These are phyloP conservation scores for Dactylonectria macrodidyma DNA, from an alignment of 2,329 filamentous ascomycete species.

Conservation along the genomic window DNA sequence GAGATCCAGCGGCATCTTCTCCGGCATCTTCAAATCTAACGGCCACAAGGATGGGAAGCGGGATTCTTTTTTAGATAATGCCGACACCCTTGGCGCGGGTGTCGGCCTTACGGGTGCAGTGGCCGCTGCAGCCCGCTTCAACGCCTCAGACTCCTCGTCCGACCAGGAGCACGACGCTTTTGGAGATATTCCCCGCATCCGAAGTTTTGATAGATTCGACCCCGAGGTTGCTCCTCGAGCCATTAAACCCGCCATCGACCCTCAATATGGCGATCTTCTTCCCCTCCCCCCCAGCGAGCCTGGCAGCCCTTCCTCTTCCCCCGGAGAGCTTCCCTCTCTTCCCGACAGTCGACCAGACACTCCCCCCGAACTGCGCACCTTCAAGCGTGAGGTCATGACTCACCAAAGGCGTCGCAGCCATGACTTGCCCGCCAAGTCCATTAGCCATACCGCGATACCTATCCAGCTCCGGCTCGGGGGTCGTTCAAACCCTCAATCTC, in stretches of 20 bases:
- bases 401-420: conserved; percentile 66
- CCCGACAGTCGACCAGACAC: conserved; percentile 74
- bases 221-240: conserved; percentile 71
- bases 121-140: conserved; percentile 58
- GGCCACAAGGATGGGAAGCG: conserved; percentile 58
- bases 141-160: conserved; percentile 62
- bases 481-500: conserved; percentile 61
- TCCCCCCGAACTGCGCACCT: conserved; percentile 63
- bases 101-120: conserved; percentile 72
- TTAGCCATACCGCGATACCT: conserved; percentile 72
- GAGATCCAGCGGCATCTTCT: conserved; percentile 61
- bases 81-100: conserved; percentile 79
- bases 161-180: conserved; percentile 54
- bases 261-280: conserved; percentile 75
- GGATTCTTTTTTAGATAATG: conserved; percentile 80
- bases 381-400: conserved; percentile 56
- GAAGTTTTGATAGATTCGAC: conserved; percentile 61
- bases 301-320: conserved; percentile 59
- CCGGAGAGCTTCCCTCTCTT: conserved; percentile 64
- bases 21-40: conserved; percentile 63
- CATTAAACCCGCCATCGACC: conserved; percentile 77
- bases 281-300: conserved; percentile 74
- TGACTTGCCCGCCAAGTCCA: conserved; percentile 65
- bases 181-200: conserved; percentile 42
- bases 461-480: conserved; percentile 68